Evolutionary conservation across 108 stramenopile genomes (phyloP).

Genomic region (Skeletonema menzelii): DNA sequence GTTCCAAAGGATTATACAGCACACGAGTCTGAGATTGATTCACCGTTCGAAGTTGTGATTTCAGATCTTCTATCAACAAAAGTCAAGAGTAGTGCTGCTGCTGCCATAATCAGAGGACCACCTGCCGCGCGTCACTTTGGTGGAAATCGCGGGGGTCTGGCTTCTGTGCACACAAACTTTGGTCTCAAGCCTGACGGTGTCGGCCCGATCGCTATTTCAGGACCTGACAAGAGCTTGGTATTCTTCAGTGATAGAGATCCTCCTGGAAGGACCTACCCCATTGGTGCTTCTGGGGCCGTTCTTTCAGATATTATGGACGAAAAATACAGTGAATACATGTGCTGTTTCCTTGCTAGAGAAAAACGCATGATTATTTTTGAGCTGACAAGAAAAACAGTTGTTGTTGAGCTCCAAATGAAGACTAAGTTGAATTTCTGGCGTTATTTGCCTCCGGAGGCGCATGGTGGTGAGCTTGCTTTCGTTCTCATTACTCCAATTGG

Average conservation of each 20-base stretch:
- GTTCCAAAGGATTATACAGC: not conserved
- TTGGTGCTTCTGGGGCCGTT: constrained; percentile 89
- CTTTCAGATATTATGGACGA: constrained; percentile 82
- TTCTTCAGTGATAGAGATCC: constrained; percentile 73
- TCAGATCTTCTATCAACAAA: constrained; percentile 67
- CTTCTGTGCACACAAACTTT: constrained; percentile 14
- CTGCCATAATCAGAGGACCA: constrained; percentile 84
- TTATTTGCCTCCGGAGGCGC: constrained; percentile 82
- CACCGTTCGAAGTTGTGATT: constrained; percentile 48
- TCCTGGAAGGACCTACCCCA: constrained; percentile 80
- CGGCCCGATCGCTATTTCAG: constrained; percentile 82
- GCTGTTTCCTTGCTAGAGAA: constrained; percentile 89
- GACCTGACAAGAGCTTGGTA: constrained; percentile 87
- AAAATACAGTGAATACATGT: constrained; percentile 80
- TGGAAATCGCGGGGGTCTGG: constrained; percentile 83
- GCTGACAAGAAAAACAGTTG: constrained; percentile 71
- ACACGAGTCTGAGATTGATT: not conserved
- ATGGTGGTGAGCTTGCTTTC: constrained; percentile 76
- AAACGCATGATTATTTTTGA: constrained; percentile 87
- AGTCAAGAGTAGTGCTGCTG: constrained; percentile 76
- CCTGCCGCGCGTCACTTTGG: constrained; percentile 90
- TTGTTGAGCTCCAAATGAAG: constrained; percentile 91
- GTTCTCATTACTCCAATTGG: constrained; percentile 88
- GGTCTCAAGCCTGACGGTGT: constrained; percentile 58
- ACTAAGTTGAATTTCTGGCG: constrained; percentile 93